Evolutionary conservation across 2,329 filamentous ascomycete species (phyloP), one percentile per base, ranked within the genome.

Genomic region (Tolypocladium ophioglossoides): DNA sequence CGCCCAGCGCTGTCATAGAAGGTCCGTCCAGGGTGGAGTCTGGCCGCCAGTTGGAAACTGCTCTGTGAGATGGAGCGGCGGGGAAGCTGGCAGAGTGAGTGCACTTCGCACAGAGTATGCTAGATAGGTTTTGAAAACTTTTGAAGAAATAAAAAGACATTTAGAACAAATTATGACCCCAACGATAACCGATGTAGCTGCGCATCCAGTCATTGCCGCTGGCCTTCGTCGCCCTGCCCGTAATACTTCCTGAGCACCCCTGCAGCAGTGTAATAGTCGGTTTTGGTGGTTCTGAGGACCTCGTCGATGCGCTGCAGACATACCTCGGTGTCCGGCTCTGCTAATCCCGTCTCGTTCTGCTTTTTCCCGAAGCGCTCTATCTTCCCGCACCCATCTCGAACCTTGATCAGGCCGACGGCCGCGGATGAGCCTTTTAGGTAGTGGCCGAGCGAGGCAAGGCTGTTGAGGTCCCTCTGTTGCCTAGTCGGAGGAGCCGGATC

Each of bases 371-470:
- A 95, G 66, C 95, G 87, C 72, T 99, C 92, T 64, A 99, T 96
- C 77, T 95, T 91, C 73, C 97, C 91, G 74, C 94, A 99, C 58
- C 84, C 86, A 65, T 96, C 90, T 69, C 90, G 89, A 64, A 99
- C 87, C 71, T 95, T 95, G 64, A 82, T 86, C 54, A 97, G 81
- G 50, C 94, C 94, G 53, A 99, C 80, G 5, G 94, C 96, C 39
- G 94, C 92, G 10, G 92, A 96, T 7, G 92, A 97, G 56, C 94
- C 94, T 74, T 99, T 99, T 62, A 99, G 79, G 75, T 96, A 99
- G 73, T 99, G 94, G 44, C 94, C 94, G 38, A 96, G 84, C 52
- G 81, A 79, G 35, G 90, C 95, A 39, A 97, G 82, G 60, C 84
- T 76, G n/a, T 74, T 70, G 54, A 97, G 82, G 56, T 96, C 77